Evolutionary conservation across 2,329 filamentous ascomycete species (phyloP), one percentile per base, ranked within the genome.

Genomic region (Epichloe gansuensis): DNA sequence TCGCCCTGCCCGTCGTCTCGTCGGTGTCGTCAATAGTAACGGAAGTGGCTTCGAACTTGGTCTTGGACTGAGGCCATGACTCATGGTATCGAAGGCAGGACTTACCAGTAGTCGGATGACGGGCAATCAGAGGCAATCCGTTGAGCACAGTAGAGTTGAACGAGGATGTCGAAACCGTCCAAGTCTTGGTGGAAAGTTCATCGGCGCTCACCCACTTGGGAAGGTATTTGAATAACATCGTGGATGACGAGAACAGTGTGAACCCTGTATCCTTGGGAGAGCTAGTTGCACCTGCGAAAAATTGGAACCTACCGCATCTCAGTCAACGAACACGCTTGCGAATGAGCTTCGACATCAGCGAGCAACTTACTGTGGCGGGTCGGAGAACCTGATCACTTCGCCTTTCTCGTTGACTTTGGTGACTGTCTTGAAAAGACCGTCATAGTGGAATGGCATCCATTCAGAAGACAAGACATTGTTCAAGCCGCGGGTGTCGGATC

Each of bases 371-470:
- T 57, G 66, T 0, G 75, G 75, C 3, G 74, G 71, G 4, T 59
- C 65, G 0, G 74, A 68, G 2, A 72, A 60, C 0, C 66, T 56
- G n/a, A 63, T 63, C n/a, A 68, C 68, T 5, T 68, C 66, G 0
- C 71, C 73, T 1, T 68, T 60, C 2, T 66, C 64, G 2, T 70
- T 63, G 0, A 52, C 61, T 21, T 67, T 59, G 49, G 72, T 72
- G 9, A 68, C 66, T 0, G 74, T 73, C 58, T 78, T 79, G 66
- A 79, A 80, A 31, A 79, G 62, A 0, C 77, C 77, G 48, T 80
- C 77, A 39, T 72, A 80, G 56, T 80, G 77, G 61, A 77, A 77
- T 0, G 77, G 76, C 75, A 80, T 78, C 55, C 72, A 72, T 53
- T 78, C 75, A 2, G 70, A 68, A 0, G 73, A 31, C 2, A 77